phyloP scores from a whole-genome alignment of 192 early-diverging fungal species.

The Paraglomus occultum region DNA sequence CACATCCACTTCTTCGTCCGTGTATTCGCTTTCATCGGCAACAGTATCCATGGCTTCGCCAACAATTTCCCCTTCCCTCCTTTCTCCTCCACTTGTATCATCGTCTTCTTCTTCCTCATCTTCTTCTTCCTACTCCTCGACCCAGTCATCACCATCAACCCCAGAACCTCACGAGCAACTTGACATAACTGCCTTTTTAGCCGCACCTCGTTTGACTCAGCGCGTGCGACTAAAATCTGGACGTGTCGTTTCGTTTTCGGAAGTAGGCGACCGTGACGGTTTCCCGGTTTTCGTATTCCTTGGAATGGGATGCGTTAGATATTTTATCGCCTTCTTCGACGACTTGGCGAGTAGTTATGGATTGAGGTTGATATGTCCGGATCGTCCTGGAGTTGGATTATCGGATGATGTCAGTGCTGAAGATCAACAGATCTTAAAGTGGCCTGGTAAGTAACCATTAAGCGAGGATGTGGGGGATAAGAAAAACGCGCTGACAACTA shows the following conservation, averaged over 20 bases:
- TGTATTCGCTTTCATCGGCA: background rate
- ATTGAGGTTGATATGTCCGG: constrained; percentile 42
- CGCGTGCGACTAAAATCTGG: constrained; percentile 43
- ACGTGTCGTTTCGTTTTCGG: constrained; percentile 40
- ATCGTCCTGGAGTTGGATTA: constrained; percentile 43
- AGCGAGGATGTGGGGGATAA: background rate
- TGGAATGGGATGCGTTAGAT: constrained; percentile 44
- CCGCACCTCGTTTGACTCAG: constrained; percentile 35
- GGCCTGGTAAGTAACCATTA: background rate
- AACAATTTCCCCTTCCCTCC: background rate
- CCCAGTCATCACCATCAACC: background rate
- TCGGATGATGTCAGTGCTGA: constrained; percentile 39
- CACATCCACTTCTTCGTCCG: background rate
- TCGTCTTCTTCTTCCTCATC: constrained; percentile 7
- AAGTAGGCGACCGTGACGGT: constrained; percentile 41
- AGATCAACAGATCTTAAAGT: constrained; percentile 25
- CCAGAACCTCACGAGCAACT: background rate
- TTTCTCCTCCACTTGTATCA: background rate
- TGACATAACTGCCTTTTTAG: constrained; percentile 11
- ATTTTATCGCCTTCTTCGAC: constrained; percentile 44
- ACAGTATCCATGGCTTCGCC: background rate
- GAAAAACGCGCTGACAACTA: constrained; percentile 29
- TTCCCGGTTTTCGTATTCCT: constrained; percentile 40
- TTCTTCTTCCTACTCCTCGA: background rate
- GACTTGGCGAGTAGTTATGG: constrained; percentile 43